Evolutionary conservation across 495 filamentous ascomycete genomes (phyloP), one percentile per base, ranked within the genome.

Genomic region (Neurospora cerealis): DNA sequence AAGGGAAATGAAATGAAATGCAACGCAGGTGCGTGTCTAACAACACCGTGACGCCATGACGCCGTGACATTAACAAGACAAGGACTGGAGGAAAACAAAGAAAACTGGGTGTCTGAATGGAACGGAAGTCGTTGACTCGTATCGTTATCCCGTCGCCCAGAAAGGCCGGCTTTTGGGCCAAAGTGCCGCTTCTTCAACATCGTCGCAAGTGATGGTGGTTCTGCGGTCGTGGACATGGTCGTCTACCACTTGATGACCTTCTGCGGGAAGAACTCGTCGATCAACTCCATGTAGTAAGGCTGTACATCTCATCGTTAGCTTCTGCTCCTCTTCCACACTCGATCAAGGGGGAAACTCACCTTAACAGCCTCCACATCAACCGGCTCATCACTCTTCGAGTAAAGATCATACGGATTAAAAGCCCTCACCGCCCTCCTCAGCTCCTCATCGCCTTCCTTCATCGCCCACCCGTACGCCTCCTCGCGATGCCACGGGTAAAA

Each of bases 401-500:
- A 97, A 71, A 97, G 74, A 79, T 97, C 94, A 74, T 96, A 97
- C 4, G 93, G 93, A 74, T 96, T 97, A 80, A 97, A 97, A 8
- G 92, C 93, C 81, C 87, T 87, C 37, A 96, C 93, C 37, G 93
- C 93, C 73, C 87, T 87, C 78, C 96, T 79, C 90, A 96, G 92
- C 74, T 86, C 86, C 81, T 89, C 84, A 77, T 97, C 94, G 70
- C 93, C 89, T 44, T 91, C 91, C 78, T 92, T 86, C 93, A 96
- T 96, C 75, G 96, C 86, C 82, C 91, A 89, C 70, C 81, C 81
- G 79, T 96, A 96, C 1, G 92, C 93, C 66, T 90, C 90, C 75
- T 89, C 90, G 60, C 84, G 88, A 79, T 96, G 94, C 94, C 94
- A 97, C 24, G 93, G 89, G 79, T 97, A 97, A 83, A 97, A 97